Percentiles rank a stretch among this genome's conserved stretches.
These are phyloP conservation scores for Ustilago nuda DNA, from an alignment of 1,284 basidiomycete species.

Conservation along the genomic window DNA sequence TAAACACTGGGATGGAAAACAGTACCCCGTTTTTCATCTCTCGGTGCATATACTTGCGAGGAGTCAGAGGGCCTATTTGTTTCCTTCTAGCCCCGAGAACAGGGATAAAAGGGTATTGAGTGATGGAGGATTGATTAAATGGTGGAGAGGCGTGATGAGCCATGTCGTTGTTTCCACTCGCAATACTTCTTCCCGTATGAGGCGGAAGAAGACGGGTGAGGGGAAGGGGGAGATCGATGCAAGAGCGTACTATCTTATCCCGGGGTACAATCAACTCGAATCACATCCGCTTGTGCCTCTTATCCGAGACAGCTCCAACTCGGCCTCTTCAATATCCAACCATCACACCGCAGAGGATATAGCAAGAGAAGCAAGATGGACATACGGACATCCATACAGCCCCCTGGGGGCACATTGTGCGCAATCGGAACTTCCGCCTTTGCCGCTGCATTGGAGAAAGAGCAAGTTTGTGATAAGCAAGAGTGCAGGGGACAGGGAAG, in stretches of 20 bases:
- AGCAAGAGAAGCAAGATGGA: constrained; percentile 44
- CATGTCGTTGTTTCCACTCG: constrained; percentile 38
- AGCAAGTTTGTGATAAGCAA: constrained; percentile 25
- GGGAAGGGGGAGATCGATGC: constrained; percentile 26
- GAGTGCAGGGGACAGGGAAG: background rate
- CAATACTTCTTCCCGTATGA: constrained; percentile 10
- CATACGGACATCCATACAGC: constrained; percentile 66
- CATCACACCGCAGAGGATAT: constrained; percentile 2
- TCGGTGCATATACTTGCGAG: constrained; percentile 88
- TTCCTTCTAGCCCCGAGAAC: constrained; percentile 87
- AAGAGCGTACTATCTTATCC: constrained; percentile 62
- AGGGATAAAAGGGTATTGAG: constrained; percentile 78
- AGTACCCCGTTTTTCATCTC: constrained; percentile 45
- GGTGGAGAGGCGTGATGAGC: constrained; percentile 79
- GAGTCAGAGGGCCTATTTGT: constrained; percentile 90
- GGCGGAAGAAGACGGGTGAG: background rate
- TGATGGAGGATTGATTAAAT: constrained; percentile 84
- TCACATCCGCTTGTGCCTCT: constrained; percentile 63
- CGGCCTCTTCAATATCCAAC: background rate
- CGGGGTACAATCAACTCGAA: constrained; percentile 58
- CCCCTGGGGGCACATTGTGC: constrained; percentile 19
- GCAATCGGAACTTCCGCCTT: constrained; percentile 33
- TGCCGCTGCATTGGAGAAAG: constrained; percentile 53
- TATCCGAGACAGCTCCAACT: constrained; percentile 2
- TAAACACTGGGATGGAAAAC: constrained; percentile 70